Evolutionary conservation across 2,329 filamentous ascomycete genomes (phyloP), one percentile per base, ranked within the genome.

Genomic region (Exophiala alcalophila): DNA sequence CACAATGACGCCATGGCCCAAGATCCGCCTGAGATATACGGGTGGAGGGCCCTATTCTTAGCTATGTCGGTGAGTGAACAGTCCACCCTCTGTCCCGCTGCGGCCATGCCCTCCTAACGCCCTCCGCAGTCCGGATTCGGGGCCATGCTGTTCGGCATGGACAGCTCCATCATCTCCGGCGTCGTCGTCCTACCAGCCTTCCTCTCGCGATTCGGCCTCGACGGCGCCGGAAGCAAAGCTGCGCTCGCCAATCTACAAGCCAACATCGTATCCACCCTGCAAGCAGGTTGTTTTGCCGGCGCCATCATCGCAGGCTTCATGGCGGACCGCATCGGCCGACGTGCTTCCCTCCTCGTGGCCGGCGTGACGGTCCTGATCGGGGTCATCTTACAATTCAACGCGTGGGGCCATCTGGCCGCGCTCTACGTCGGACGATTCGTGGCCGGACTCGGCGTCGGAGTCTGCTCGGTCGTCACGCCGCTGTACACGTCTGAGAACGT

Each of bases 1-100:
- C 76, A 76, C 63, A 86, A 86, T 68, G 80, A 86, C 60, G 78
- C 83, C 32, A 85, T 86, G 77, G 78, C 74, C 57, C 63, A 67
- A 24, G 82, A 85, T 58, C 81, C 82, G 9, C 69, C 73, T 12
- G 75, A 83, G 60, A 80, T 84, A 47, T 84, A 84, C 64, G 80
- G 80, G 57, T 85, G 81, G 81, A 74, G 81, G 41, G 79, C 82
- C 21, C 77, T 81, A 51, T 72, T 72, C 44, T 69, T 83, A 52
- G 80, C 78, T 34, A 79, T 72, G 59, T 80, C 78, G 52, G 73
- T 70, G 36, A 49, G 65, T 58, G 4, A 5, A 12, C n/a, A 10
- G 24, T 10, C 21, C 40, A 16, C 7, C 10, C 32, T 7, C 8
- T 25, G 24, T 25, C n/a, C 24, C n/a, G n/a, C n/a, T n/a, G n/a